Base-by-base conservation (phyloP, 768 basidiomycete species). In the Lentinula edodes region DNA sequence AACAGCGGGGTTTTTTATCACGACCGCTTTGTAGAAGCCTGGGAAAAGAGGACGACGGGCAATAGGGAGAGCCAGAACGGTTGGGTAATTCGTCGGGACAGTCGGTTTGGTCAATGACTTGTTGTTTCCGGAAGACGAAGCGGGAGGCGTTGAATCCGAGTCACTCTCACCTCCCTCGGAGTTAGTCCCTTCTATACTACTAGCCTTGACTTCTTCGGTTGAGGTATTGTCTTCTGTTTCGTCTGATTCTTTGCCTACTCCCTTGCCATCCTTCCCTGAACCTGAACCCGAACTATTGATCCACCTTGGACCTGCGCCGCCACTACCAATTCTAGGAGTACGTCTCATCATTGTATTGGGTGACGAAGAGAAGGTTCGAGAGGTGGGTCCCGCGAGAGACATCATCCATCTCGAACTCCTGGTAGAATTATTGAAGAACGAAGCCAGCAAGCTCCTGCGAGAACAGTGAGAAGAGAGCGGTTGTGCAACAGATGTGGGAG, bases 11-110 rank as follows among this genome's bases (percentile, higher is more conserved):
- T 98, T 91, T 20, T 88, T 85, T 56, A 99, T 83, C 61, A 98
- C 94, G 54, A 98, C 95, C 2, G 95, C 96, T 72, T 98, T 97
- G 82, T 98, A 98, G 74, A 98, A 97, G 35, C 95, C 94, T 4
- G 96, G 96, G 77, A 98, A 98, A 51, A 98, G 87, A 0, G 96
- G 96, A 16, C 96, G 84, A 46, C 95, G 88, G 36, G 94, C 94
- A 62, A 98, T 98, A 3, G 96, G 96, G 0, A 98, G 84, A 2
- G 95, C 96, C 32, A 98, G 83, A 46, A 98, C 89, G 71, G 96
- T 93, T 0, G 96, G 95, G 73, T 98, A 98, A 62, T 85, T 70
- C 72, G 94, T 93, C 0, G 95, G 95, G 4, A 97, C 88, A 15
- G 90, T 87, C 61, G 91, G 91, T 66, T 91, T 93, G 4, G 93